phyloP scores from a whole-genome alignment of 306 rosid genomes.

The Prunus campanulata region DNA sequence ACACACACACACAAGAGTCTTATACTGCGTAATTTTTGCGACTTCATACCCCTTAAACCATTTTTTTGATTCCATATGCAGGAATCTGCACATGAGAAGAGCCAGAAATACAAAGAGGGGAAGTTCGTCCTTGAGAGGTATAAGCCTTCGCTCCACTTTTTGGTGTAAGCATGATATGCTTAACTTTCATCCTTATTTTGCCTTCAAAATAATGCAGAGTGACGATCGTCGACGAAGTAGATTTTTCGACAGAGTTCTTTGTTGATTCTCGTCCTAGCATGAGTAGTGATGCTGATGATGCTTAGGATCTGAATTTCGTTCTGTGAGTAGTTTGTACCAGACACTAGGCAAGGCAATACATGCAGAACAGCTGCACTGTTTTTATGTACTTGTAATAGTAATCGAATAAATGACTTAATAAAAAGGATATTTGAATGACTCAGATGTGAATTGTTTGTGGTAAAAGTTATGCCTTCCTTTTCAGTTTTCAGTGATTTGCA shows the following conservation, averaged over 20 bases:
- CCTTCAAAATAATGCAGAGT: slow-evolving; percentile 43
- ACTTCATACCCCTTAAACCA: not conserved
- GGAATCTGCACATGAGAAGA: slow-evolving; percentile 82
- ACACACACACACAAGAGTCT: not conserved
- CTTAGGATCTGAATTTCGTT: slow-evolving; percentile 24
- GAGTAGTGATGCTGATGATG: slow-evolving; percentile 79
- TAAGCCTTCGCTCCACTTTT: slow-evolving; percentile 6
- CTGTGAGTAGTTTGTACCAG: slow-evolving; percentile 8
- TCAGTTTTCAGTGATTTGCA: not conserved
- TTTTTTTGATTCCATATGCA: slow-evolving; percentile 22
- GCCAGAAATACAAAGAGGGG: slow-evolving; percentile 90
- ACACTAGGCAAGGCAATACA: not conserved
- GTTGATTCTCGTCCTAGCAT: slow-evolving; percentile 49
- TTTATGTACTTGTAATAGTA: not conserved
- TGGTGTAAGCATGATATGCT: not conserved
- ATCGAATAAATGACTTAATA: not conserved
- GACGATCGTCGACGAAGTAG: slow-evolving; percentile 71
- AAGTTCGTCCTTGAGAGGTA: slow-evolving; percentile 96
- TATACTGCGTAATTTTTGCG: not conserved
- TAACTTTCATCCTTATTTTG: not conserved
- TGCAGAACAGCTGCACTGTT: slow-evolving; percentile 22
- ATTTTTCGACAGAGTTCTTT: slow-evolving; percentile 57
- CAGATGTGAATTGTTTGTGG: not conserved
- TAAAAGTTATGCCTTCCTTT: not conserved
- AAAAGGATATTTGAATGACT: not conserved